These are phyloP conservation scores for Gymnopilus dilepis DNA, from an alignment of 768 basidiomycete genomes.

Conservation along the genomic window DNA sequence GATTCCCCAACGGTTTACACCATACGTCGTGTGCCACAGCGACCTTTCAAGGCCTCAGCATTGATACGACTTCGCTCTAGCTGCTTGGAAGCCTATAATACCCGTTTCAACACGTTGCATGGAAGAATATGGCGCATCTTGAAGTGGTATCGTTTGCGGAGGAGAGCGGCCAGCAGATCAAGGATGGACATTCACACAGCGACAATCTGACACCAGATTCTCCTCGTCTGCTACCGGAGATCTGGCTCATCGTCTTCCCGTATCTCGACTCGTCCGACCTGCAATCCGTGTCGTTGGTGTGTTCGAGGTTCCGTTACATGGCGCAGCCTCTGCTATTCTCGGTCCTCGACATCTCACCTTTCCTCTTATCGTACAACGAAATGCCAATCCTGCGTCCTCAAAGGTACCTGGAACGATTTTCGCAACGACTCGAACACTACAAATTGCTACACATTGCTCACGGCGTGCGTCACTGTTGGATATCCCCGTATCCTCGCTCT, in stretches of 20 bases:
- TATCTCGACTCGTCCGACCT: constrained; percentile 35
- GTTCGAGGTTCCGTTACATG: constrained; percentile 36
- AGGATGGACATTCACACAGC: neutral
- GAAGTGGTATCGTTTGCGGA: neutral
- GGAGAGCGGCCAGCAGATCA: neutral
- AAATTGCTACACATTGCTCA: constrained; percentile 37
- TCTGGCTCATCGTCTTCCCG: constrained; percentile 41
- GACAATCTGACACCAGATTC: neutral
- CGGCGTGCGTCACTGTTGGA: constrained; percentile 40
- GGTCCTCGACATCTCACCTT: constrained; percentile 40
- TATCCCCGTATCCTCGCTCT: constrained; percentile 39
- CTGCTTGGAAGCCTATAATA: neutral
- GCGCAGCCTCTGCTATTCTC: constrained; percentile 44
- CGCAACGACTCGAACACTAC: constrained; percentile 37
- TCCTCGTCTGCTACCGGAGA: constrained; percentile 30
- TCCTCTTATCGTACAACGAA: constrained; percentile 38
- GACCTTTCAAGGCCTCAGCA: neutral
- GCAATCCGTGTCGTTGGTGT: constrained; percentile 36
- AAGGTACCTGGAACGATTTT: constrained; percentile 36
- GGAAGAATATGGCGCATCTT: neutral
- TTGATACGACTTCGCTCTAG: neutral
- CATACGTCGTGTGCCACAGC: neutral
- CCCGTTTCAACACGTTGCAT: neutral
- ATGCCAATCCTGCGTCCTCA: constrained; percentile 32
- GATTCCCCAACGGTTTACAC: neutral